Evolutionary conservation across 108 stramenopile genomes (phyloP).

Genomic region (Bacterosira constricta): DNA sequence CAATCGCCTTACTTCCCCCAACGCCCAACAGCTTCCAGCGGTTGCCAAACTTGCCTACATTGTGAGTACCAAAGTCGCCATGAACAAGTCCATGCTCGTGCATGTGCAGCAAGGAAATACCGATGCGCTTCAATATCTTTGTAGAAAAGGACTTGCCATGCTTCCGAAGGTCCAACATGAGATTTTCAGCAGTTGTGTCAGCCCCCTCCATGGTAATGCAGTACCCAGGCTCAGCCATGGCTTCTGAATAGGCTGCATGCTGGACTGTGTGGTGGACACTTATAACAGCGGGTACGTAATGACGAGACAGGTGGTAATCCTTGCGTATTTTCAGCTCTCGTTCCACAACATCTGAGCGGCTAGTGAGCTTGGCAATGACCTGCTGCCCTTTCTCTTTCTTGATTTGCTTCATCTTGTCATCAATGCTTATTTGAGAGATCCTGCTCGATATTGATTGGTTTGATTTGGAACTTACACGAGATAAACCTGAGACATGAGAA

Average conservation of each 20-base stretch:
- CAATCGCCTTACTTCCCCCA: slow-evolving; percentile 78
- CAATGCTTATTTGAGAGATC: slow-evolving; percentile 72
- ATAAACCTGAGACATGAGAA: slow-evolving; percentile 73
- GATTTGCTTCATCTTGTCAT: slow-evolving; percentile 77
- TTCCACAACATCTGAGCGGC: slow-evolving; percentile 84
- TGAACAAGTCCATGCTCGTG: slow-evolving; percentile 89
- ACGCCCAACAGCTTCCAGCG: slow-evolving; percentile 88
- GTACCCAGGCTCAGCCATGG: slow-evolving; percentile 89
- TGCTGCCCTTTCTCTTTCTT: slow-evolving; percentile 86
- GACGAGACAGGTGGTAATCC: slow-evolving; percentile 82
- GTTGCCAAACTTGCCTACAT: slow-evolving; percentile 85
- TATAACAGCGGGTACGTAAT: slow-evolving; percentile 86
- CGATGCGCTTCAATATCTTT: slow-evolving; percentile 83
- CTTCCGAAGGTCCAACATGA: slow-evolving; percentile 85
- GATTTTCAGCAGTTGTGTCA: slow-evolving; percentile 87
- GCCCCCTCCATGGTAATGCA: slow-evolving; percentile 92
- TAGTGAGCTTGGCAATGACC: slow-evolving; percentile 87
- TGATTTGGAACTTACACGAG: slow-evolving; percentile 71
- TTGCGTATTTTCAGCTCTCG: slow-evolving; percentile 84
- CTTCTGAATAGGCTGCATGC: slow-evolving; percentile 88
- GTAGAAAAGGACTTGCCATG: slow-evolving; percentile 71
- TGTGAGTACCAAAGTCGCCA: slow-evolving; percentile 89
- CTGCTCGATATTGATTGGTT: slow-evolving; percentile 59
- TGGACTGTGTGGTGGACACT: slow-evolving; percentile 91
- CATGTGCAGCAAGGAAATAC: slow-evolving; percentile 82